These are phyloP conservation scores for Phyllosticta paracitricarpa DNA, from an alignment of 2,329 filamentous ascomycete species.

Conservation along the genomic window DNA sequence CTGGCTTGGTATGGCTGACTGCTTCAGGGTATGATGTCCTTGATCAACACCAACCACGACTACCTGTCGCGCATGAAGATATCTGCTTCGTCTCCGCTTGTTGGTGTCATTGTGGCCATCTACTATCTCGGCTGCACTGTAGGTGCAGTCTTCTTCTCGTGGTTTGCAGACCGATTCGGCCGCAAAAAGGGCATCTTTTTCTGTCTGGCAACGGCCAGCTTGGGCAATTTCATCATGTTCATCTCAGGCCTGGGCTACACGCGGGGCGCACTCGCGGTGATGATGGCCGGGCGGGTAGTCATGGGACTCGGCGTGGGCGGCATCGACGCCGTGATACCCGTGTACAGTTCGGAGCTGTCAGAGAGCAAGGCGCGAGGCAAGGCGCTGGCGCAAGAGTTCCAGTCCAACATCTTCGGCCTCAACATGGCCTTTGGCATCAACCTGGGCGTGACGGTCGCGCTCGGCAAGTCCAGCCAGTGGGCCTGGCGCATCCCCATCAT, in stretches of 20 bases:
- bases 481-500: slow-evolving; percentile 54
- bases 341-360: slow-evolving; percentile 48
- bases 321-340: slow-evolving; percentile 51
- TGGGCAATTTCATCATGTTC: slow-evolving; percentile 54
- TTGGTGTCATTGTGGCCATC: slow-evolving; percentile 50
- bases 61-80: slow-evolving; percentile 52
- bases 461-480: slow-evolving; percentile 50
- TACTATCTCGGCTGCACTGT: slow-evolving; percentile 54
- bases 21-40: slow-evolving; percentile 39
- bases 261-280: slow-evolving; percentile 35
- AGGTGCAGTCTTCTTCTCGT: slow-evolving; percentile 48
- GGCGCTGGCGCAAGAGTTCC: slow-evolving; percentile 53
- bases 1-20: background rate
- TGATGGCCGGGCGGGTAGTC: slow-evolving; percentile 41
- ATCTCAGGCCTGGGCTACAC: slow-evolving; percentile 40
- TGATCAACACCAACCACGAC: slow-evolving; percentile 45
- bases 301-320: slow-evolving; percentile 52
- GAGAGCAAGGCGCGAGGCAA: slow-evolving; percentile 48
- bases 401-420: slow-evolving; percentile 54
- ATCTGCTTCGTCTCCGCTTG: slow-evolving; percentile 37
- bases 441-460: slow-evolving; percentile 40
- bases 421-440: slow-evolving; percentile 53
- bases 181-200: slow-evolving; percentile 47
- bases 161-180: slow-evolving; percentile 43
- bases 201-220: slow-evolving; percentile 42